phyloP scores from a whole-genome alignment of 176 grass and related monocot genomes.

The Pontederia paniculata region DNA sequence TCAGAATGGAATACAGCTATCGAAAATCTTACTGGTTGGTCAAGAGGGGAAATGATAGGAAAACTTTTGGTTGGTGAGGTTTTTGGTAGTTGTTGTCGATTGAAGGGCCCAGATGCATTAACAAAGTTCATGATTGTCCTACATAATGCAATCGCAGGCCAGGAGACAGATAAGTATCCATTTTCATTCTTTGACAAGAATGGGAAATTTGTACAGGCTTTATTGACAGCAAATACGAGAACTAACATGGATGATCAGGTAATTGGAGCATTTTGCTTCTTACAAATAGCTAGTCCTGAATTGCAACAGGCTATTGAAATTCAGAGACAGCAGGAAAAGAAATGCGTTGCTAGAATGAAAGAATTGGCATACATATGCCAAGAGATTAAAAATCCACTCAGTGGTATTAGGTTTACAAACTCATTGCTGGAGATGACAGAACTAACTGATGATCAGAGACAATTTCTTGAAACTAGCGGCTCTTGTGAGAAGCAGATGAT shows the following conservation, averaged over 20 bases:
- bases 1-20: conserved; percentile 96
- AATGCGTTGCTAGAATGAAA: conserved; percentile 87
- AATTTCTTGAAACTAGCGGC: conserved; percentile 84
- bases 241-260: conserved; percentile 63
- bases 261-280: conserved; percentile 87
- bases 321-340: conserved; percentile 91
- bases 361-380: conserved; percentile 92
- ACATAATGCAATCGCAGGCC: conserved; percentile 77
- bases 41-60: conserved; percentile 60
- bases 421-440: conserved; percentile 73
- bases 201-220: conserved; percentile 85
- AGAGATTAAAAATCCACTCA: conserved; percentile 97
- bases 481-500: conserved; percentile 86
- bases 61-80: conserved; percentile 82
- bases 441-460: conserved; percentile 87
- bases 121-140: conserved; percentile 94
- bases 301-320: conserved; percentile 87
- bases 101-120: conserved; percentile 80
- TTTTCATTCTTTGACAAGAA: conserved; percentile 92
- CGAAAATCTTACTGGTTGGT: conserved; percentile 96
- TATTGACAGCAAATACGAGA: conserved; percentile 77
- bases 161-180: conserved; percentile 75
- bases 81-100: conserved; percentile 75
- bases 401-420: conserved; percentile 79
- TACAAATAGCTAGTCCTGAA: conserved; percentile 90